Conservation (phyloP, 2,329 filamentous ascomycete genomes). For the Hypoxylon sp. region DNA sequence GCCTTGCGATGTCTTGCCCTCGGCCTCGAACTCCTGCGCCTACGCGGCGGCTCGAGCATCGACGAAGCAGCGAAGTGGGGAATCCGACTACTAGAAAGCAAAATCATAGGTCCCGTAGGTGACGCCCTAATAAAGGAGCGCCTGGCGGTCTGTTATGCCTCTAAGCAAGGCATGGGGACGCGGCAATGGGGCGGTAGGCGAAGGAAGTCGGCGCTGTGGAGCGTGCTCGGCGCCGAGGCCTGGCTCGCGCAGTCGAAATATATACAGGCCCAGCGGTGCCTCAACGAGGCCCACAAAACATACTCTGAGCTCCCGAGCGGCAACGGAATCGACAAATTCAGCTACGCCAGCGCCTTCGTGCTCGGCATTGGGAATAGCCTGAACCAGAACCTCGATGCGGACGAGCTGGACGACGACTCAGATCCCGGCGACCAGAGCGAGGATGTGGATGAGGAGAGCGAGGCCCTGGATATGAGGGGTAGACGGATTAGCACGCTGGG, state of each 20-base stretch:
- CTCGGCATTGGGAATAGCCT: constrained; percentile 64
- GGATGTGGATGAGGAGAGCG: constrained; percentile 64
- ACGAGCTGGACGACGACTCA: constrained; percentile 48
- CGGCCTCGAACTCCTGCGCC: constrained; percentile 83
- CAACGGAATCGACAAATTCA: constrained; percentile 66
- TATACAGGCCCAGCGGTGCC: constrained; percentile 81
- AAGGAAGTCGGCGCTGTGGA: constrained; percentile 92
- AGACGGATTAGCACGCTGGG: constrained; percentile 69
- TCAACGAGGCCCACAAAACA: constrained; percentile 75
- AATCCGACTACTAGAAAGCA: constrained; percentile 81
- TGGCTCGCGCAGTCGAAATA: constrained; percentile 85
- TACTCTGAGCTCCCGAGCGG: constrained; percentile 65
- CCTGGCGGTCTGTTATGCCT: constrained; percentile 84
- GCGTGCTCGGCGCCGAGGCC: constrained; percentile 82
- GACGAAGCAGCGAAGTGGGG: constrained; percentile 93
- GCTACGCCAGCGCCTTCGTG: constrained; percentile 65
- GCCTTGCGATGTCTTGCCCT: constrained; percentile 83
- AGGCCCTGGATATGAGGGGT: constrained; percentile 67
- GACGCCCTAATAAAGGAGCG: constrained; percentile 89
- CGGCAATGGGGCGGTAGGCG: constrained; percentile 77
- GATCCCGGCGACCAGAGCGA: constrained; percentile 54
- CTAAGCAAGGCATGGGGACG: constrained; percentile 75
- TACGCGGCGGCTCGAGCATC: constrained; percentile 82
- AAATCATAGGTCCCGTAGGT: constrained; percentile 79
- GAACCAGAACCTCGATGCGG: constrained; percentile 60